Conservation (phyloP, 495 filamentous ascomycete species). For the Aspergillus wentii region DNA sequence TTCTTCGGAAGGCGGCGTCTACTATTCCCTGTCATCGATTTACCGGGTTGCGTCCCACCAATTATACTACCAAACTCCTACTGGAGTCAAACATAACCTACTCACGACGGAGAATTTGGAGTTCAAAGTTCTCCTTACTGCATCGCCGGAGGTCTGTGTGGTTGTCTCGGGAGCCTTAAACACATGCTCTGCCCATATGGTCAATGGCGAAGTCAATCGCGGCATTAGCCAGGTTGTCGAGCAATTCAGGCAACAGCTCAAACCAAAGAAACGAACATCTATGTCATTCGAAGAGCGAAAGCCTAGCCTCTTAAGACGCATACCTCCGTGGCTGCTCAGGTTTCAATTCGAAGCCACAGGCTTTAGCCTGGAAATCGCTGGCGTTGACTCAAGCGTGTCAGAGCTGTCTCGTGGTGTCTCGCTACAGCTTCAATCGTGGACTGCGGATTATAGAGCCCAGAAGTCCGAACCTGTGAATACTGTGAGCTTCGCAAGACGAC, state of each 20-base stretch:
- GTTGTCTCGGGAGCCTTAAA: slow-evolving; percentile 74
- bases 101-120: slow-evolving; percentile 83
- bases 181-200: slow-evolving; percentile 83
- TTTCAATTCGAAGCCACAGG: slow-evolving; percentile 83
- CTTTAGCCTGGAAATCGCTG: slow-evolving; percentile 86
- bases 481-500: slow-evolving; percentile 50
- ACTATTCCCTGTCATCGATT: slow-evolving; percentile 79
- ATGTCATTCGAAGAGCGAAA: slow-evolving; percentile 44
- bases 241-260: slow-evolving; percentile 63
- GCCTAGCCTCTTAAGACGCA: slow-evolving; percentile 65
- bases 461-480: slow-evolving; percentile 61
- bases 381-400: slow-evolving; percentile 77
- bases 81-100: slow-evolving; percentile 76
- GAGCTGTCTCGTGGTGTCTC: slow-evolving; percentile 73
- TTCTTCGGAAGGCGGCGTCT: slow-evolving; percentile 73
- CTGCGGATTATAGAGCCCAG: slow-evolving; percentile 82
- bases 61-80: slow-evolving; percentile 89
- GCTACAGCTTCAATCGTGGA: slow-evolving; percentile 85
- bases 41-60: slow-evolving; percentile 82
- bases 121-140: slow-evolving; percentile 75
- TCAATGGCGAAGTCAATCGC: slow-evolving; percentile 83
- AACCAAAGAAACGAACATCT: slow-evolving; percentile 55
- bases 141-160: slow-evolving; percentile 80
- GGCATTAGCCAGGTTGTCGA: slow-evolving; percentile 87
- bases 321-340: slow-evolving; percentile 81